phyloP scores from a whole-genome alignment of 2,329 filamentous ascomycete species.

The Colletotrichum sp. region DNA sequence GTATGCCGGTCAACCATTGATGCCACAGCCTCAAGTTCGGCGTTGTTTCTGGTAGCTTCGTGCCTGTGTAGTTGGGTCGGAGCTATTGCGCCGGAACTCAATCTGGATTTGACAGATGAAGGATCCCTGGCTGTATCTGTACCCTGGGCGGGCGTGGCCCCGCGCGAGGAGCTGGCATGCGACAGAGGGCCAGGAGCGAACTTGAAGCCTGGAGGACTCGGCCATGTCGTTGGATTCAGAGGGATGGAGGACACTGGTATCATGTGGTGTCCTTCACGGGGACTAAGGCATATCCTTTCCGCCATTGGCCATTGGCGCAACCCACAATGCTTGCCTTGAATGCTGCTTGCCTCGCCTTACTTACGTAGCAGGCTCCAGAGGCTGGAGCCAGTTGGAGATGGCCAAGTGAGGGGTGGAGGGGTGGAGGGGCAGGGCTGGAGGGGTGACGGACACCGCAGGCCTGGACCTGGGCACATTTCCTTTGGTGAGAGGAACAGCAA shows the following conservation, averaged over 20 bases:
- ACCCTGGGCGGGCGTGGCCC: not conserved
- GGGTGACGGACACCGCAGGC: not conserved
- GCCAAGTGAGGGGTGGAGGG: conserved; percentile 13
- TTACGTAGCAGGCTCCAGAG: conserved; percentile 7
- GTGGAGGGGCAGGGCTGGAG: conserved; percentile 8
- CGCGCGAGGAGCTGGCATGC: not conserved
- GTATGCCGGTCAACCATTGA: not conserved
- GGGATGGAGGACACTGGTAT: not conserved
- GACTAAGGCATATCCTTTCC: not conserved
- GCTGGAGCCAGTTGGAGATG: conserved; percentile 2
- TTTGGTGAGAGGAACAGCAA: conserved; percentile 1
- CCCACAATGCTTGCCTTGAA: not conserved
- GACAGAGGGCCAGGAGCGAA: not conserved
- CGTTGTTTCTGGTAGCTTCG: not conserved
- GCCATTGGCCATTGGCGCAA: not conserved
- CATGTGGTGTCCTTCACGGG: not conserved
- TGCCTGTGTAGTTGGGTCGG: not conserved
- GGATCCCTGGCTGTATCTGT: not conserved
- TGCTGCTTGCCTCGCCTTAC: not conserved
- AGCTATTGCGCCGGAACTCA: conserved; percentile 12
- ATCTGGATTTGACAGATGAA: not conserved
- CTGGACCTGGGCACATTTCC: not conserved
- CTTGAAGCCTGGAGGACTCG: not conserved
- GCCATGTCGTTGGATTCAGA: not conserved
- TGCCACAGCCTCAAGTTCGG: not conserved